Evolutionary conservation across 768 basidiomycete species (phyloP), one percentile per base, ranked within the genome.

Genomic region (Naganishia antarctica): DNA sequence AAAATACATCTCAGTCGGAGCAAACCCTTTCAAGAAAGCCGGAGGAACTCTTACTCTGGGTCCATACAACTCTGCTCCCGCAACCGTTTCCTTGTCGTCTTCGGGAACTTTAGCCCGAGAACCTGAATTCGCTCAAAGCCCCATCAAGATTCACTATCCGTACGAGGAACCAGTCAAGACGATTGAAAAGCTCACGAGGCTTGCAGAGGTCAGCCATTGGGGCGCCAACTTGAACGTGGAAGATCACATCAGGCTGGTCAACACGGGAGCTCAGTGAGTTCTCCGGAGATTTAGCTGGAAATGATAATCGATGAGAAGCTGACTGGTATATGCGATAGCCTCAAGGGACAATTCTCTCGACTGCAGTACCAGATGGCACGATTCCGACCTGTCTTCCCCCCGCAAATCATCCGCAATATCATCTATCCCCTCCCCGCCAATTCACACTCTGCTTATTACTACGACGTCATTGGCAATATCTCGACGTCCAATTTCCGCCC

Each of bases 291-390:
- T 28, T 37, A 12, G 16, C 23, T n/a, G 25, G 18, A 8, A 31
- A 3, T n/a, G 4, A 34, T 16, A 29, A 28, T 45, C 23, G n/a
- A 34, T 4, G 28, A 32, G 12, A 32, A 18, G 23, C 15, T 60
- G 1, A 6, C 34, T 13, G 61, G 9, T 46, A 29, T 47, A 53
- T n/a, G n/a, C n/a, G n/a, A n/a, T 70, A 98, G 93, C 48, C 82
- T 99, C 64, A 92, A 94, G 74, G 96, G 94, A 0, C 88, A 94
- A 63, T 99, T 98, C 80, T 91, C 92, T 25, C 90, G 96, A 51
- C 80, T 98, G 50, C 85, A 87, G 43, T 86, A 92, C 76, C 91
- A 94, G 77, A 81, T 85, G 47, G 86, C 90, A 72, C 77, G 78
- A 23, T 91, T 84, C 79, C 86, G 84, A 75, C 70, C 82, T n/a